These are phyloP conservation scores for Pseudoperonospora humuli DNA, from an alignment of 352 stramenopile genomes.

Conservation along the genomic window DNA sequence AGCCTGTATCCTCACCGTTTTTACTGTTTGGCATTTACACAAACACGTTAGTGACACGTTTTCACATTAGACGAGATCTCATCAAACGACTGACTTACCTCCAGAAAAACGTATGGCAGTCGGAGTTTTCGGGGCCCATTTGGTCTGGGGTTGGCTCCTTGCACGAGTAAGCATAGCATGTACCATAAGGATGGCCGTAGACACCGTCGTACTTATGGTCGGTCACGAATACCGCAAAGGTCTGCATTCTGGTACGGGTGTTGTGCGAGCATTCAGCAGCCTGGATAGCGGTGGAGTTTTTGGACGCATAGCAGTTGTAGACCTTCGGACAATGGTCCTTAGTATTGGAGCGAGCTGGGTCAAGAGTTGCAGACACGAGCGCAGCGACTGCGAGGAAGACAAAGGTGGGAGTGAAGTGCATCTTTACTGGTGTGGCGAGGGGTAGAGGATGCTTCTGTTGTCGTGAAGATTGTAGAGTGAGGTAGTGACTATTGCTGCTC, in stretches of 20 bases:
- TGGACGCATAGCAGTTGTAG: slow-evolving; percentile 18
- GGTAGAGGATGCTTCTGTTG: no score
- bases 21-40: slow-evolving; percentile 12
- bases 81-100: slow-evolving; percentile 20
- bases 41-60: slow-evolving; percentile 4
- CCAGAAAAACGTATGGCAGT: slow-evolving; percentile 37
- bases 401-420: slow-evolving; percentile 17
- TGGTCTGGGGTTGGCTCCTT: not conserved
- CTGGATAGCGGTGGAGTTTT: slow-evolving; percentile 21
- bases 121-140: slow-evolving; percentile 15
- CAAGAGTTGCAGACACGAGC: slow-evolving; percentile 21
- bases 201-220: slow-evolving; percentile 29
- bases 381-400: slow-evolving; percentile 15
- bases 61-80: not conserved
- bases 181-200: slow-evolving; percentile 26
- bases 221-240: slow-evolving; percentile 26
- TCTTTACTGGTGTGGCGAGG: slow-evolving; percentile 1
- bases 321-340: slow-evolving; percentile 16
- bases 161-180: slow-evolving; percentile 26
- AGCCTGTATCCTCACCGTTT: slow-evolving; percentile 7
- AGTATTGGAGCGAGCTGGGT: slow-evolving; percentile 16
- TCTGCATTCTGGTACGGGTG: slow-evolving; percentile 26
- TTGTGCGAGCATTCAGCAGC: slow-evolving; percentile 34
- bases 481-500: no score
- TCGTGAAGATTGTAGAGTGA: no score